These are phyloP conservation scores for Cladosporium sp. DNA, from an alignment of 2,329 filamentous ascomycete genomes.

Conservation along the genomic window DNA sequence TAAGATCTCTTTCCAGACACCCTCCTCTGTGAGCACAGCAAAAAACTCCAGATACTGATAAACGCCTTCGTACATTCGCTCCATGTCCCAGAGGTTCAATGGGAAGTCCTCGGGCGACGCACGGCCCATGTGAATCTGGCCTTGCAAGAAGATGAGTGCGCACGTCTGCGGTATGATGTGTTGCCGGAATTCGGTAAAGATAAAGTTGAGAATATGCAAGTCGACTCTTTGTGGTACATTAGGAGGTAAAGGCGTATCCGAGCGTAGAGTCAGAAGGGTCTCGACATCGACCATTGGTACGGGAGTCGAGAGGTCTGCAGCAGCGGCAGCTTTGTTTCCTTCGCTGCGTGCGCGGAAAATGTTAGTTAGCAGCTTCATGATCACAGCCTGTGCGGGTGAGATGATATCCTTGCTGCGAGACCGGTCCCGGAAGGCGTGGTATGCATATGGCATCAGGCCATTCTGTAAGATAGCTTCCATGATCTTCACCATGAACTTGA, in stretches of 20 bases:
- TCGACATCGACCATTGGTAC: conserved; percentile 14
- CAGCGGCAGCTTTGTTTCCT: conserved; percentile 34
- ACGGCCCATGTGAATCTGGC: conserved; percentile 76
- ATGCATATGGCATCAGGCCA: conserved; percentile 85
- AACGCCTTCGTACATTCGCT: conserved; percentile 90
- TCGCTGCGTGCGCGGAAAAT: conserved; percentile 71
- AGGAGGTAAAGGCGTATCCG: conserved; percentile 21
- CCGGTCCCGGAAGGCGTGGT: conserved; percentile 79
- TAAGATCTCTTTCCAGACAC: conserved; percentile 78
- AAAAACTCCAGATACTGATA: conserved; percentile 95
- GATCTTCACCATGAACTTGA: conserved; percentile 94
- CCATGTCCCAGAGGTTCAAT: conserved; percentile 96
- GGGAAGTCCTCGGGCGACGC: conserved; percentile 85
- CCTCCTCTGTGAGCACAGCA: conserved; percentile 81
- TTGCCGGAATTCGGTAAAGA: conserved; percentile 88
- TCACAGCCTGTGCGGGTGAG: conserved; percentile 88
- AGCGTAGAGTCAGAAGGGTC: conserved; percentile 7
- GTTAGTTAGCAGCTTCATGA: conserved; percentile 85
- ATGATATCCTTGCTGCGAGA: conserved; percentile 84
- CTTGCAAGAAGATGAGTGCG: conserved; percentile 90
- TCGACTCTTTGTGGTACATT: conserved; percentile 52
- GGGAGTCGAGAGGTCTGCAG: conserved; percentile 5
- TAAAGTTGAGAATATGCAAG: conserved; percentile 74
- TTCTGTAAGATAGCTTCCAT: conserved; percentile 90
- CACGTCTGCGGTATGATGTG: conserved; percentile 93